Evolutionary conservation across 176 grass and related monocot species (phyloP).

Genomic region (Cymbopogon citratus): DNA sequence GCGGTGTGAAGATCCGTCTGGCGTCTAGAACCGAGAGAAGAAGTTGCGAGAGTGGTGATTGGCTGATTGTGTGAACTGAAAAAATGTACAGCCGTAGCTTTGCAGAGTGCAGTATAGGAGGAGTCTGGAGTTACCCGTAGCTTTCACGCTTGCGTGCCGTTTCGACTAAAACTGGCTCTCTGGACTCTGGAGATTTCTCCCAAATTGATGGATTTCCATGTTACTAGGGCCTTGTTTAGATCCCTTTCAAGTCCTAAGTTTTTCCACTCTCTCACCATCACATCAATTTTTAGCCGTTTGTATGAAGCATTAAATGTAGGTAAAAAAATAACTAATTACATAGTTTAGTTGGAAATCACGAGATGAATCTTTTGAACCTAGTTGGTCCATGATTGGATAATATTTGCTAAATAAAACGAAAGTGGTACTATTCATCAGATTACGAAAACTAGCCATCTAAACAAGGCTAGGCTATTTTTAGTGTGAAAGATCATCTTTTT

Average conservation of each 20-base stretch:
- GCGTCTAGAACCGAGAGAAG: conserved; percentile 1
- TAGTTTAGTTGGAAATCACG: no score
- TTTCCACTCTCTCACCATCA: no score
- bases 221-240: not conserved
- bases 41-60: not conserved
- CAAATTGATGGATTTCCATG: not conserved
- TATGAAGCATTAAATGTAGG: no score
- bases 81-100: not conserved
- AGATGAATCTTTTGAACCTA: no score
- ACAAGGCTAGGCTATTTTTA: not conserved
- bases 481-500: not conserved
- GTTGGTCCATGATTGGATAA: no score
- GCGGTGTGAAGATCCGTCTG: not conserved
- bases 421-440: no score
- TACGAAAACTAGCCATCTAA: no score
- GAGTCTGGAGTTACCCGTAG: conserved; percentile 1
- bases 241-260: no score
- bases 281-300: no score
- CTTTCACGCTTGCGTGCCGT: conserved; percentile 24
- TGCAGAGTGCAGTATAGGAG: not conserved
- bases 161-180: not conserved
- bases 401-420: no score
- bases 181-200: not conserved
- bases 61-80: not conserved
- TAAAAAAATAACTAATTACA: no score